Evolutionary conservation across 306 rosid genomes (phyloP).

Genomic region (Erythrophleum fordii): DNA sequence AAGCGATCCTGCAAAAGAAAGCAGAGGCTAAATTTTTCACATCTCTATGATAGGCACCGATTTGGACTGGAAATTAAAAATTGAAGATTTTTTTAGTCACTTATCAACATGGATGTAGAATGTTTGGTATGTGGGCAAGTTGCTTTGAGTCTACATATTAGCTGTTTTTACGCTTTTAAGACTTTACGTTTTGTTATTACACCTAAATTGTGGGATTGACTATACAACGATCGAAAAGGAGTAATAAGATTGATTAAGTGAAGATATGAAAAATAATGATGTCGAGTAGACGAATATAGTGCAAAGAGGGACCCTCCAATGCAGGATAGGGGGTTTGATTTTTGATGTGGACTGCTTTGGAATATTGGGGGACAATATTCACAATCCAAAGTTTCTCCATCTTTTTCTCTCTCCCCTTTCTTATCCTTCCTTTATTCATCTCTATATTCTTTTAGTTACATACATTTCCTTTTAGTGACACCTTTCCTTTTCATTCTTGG

Average conservation of each 20-base stretch:
- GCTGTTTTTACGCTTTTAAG: background rate
- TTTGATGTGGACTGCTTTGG: conserved; percentile 74
- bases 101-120: background rate
- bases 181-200: conserved; percentile 9
- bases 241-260: background rate
- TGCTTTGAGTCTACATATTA: conserved; percentile 6
- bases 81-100: background rate
- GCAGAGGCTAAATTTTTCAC: background rate
- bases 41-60: background rate
- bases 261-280: background rate
- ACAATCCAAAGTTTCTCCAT: conserved; percentile 62
- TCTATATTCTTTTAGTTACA: too few species aligned
- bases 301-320: conserved; percentile 60
- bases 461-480: too few species aligned
- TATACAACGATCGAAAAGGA: background rate
- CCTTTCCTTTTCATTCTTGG: conserved; percentile 55
- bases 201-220: conserved; percentile 27
- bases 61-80: background rate
- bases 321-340: conserved; percentile 51
- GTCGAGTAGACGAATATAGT: conserved; percentile 27
- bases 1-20: background rate
- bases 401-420: conserved; percentile 45
- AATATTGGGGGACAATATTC: conserved; percentile 83
- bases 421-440: conserved; percentile 34
- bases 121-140: background rate